Conservation (phyloP, 495 filamentous ascomycete genomes). For the Aspergillus nidulans region DNA sequence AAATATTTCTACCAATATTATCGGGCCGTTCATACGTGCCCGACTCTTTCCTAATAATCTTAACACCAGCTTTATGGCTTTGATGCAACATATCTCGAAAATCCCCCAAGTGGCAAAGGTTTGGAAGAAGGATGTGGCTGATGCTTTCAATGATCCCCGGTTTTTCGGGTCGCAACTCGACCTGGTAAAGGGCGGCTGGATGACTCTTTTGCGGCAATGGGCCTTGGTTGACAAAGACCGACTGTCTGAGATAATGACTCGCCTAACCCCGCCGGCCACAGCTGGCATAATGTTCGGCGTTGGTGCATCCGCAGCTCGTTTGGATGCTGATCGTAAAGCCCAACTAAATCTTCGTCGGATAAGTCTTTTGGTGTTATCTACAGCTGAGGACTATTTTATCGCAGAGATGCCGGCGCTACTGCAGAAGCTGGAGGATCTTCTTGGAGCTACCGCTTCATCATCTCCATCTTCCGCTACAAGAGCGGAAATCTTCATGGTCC, state of each 20-base stretch:
- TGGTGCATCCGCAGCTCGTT: slow-evolving; percentile 85
- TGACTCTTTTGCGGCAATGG: slow-evolving; percentile 80
- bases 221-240: slow-evolving; percentile 80
- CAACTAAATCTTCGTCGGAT: slow-evolving; percentile 87
- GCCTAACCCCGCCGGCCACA: slow-evolving; percentile 81
- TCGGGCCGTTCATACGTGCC: slow-evolving; percentile 77
- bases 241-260: slow-evolving; percentile 71
- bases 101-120: slow-evolving; percentile 76
- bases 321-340: slow-evolving; percentile 89
- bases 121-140: slow-evolving; percentile 89
- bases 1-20: slow-evolving; percentile 76
- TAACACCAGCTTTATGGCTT: slow-evolving; percentile 59
- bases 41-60: slow-evolving; percentile 88
- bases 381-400: slow-evolving; percentile 71
- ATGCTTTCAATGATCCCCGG: slow-evolving; percentile 84
- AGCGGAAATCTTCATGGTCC: slow-evolving; percentile 83
- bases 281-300: slow-evolving; percentile 98
- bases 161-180: slow-evolving; percentile 69
- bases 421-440: slow-evolving; percentile 82
- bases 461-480: slow-evolving; percentile 88
- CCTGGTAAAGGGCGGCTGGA: slow-evolving; percentile 70
- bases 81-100: slow-evolving; percentile 73
- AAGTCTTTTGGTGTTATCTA: slow-evolving; percentile 69
- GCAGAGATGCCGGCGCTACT: slow-evolving; percentile 65
- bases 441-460: slow-evolving; percentile 78